Base-by-base conservation (phyloP, 306 rosid genomes). In the Luffa aegyptiaca region DNA sequence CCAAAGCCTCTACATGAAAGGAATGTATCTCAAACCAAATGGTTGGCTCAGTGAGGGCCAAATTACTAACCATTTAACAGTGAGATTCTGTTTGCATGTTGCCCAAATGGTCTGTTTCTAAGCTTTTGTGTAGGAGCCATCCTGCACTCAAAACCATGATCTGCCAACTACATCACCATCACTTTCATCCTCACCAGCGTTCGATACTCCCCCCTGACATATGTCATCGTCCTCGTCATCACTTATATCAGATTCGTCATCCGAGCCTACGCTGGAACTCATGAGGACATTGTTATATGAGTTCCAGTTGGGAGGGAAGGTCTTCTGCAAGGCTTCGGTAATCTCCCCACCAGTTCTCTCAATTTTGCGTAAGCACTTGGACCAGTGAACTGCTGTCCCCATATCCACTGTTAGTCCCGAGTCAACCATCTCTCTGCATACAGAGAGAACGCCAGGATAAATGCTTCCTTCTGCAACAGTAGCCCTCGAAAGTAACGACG, bases 341-440 rank as follows among this genome's bases (percentile, higher is more conserved):
- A 93, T 92, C 84, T 95, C 92, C 48, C 98, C 97, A 6, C 98
- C 98, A 0, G 89, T 81, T 79, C 94, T 86, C 84, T 95, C 99
- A 53, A 95, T 95, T 86, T 87, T 91, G 78, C 90, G 82, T 45
- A 95, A 84, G 83, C 93, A 89, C 87, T 83, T 93, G 1, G 97
- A 93, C 99, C 99, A 95, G 85, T 95, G 89, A 68, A 95, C 96
- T 11, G 97, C 99, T 83, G 97, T 95, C 76, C 97, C 99, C 97
- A 95, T 93, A 82, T 95, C 99, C n/a, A 95, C 69, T 21, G 91
- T 90, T 82, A 91, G 75, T 59, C 86, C 94, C 39, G 89, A 89
- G 78, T 90, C 94, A 56, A 89, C 75, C 97, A 95, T 95, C 90
- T 95, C 97, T 81, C 80, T 80, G 69, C 96, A 91, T 42, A 91